A percentile compares a stretch with the other conserved stretches of the same genome.
phyloP scores from a whole-genome alignment of 2,329 filamentous ascomycete species.

The Fusarium nisikadoi region DNA sequence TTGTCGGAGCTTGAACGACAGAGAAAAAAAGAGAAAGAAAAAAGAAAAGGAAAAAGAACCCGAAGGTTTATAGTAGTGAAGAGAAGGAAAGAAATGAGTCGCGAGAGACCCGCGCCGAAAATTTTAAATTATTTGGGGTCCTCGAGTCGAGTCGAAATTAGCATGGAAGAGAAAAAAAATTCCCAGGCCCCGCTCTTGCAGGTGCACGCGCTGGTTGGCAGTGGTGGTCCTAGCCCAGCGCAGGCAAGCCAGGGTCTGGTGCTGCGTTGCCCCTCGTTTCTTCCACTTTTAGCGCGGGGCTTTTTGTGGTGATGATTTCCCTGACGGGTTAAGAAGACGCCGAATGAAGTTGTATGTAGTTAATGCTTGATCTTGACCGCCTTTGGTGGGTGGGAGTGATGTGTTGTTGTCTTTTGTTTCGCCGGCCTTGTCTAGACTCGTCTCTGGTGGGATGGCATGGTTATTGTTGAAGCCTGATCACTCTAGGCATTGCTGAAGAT shows the following conservation, averaged over 20 bases:
- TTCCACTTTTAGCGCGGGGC: slow-evolving; percentile 38
- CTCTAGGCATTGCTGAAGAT: slow-evolving; percentile 7
- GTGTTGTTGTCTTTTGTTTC: neutral
- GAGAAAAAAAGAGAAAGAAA: slow-evolving; percentile 29
- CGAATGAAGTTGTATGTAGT: neutral
- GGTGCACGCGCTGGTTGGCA: slow-evolving; percentile 16
- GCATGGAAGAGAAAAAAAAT: slow-evolving; percentile 27
- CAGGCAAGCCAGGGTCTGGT: slow-evolving; percentile 18
- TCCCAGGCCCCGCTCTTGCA: slow-evolving; percentile 37
- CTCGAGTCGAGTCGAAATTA: slow-evolving; percentile 34
- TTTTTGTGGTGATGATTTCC: slow-evolving; percentile 29
- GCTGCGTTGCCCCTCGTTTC: slow-evolving; percentile 38
- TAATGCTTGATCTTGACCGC: slow-evolving; percentile 13
- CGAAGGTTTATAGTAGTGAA: slow-evolving; percentile 37
- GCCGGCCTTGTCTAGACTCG: neutral
- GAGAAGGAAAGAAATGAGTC: slow-evolving; percentile 23
- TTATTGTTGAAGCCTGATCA: neutral
- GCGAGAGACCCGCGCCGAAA: slow-evolving; percentile 39
- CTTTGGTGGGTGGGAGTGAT: neutral
- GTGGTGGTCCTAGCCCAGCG: neutral
- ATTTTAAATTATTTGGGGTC: slow-evolving; percentile 36
- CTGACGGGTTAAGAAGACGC: slow-evolving; percentile 16
- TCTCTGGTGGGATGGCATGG: neutral
- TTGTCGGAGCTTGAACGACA: slow-evolving; percentile 40
- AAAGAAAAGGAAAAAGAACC: slow-evolving; percentile 28